phyloP scores from a whole-genome alignment of 2,329 filamentous ascomycete genomes.

The Curvularia spicifera region DNA sequence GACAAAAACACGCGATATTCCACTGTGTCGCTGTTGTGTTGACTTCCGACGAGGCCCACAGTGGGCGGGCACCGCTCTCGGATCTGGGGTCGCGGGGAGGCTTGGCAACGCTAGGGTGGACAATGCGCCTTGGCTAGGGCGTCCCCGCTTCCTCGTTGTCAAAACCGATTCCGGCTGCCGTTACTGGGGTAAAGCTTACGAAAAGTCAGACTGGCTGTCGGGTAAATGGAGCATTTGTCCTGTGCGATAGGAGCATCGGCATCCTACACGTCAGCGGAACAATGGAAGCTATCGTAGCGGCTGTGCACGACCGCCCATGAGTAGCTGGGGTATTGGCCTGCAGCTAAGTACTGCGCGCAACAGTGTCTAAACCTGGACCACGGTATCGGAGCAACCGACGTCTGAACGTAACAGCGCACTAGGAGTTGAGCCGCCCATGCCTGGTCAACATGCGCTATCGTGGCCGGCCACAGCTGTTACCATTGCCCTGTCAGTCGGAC shows the following conservation, averaged over 20 bases:
- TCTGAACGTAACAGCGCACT: slow-evolving; percentile 2
- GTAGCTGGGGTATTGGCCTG: slow-evolving; percentile 4
- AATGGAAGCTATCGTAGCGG: slow-evolving; percentile 20
- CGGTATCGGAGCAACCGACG: slow-evolving; percentile 5
- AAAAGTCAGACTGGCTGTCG: slow-evolving; percentile 29
- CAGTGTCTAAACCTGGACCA: slow-evolving; percentile 12
- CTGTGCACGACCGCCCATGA: slow-evolving; percentile 3
- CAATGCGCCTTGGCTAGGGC: slow-evolving; percentile 8
- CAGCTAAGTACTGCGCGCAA: slow-evolving; percentile 8
- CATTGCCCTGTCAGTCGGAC: slow-evolving; percentile 5
- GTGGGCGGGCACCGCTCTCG: slow-evolving; percentile 5
- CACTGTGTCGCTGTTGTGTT: background rate
- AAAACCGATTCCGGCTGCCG: slow-evolving; percentile 19
- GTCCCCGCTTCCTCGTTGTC: slow-evolving; percentile 9
- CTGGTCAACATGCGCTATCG: slow-evolving; percentile 6
- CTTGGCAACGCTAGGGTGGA: slow-evolving; percentile 19
- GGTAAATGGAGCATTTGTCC: slow-evolving; percentile 40
- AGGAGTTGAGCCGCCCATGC: slow-evolving; percentile 1
- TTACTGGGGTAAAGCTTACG: slow-evolving; percentile 27
- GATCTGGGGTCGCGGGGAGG: slow-evolving; percentile 15
- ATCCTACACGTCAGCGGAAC: slow-evolving; percentile 19
- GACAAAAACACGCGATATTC: background rate
- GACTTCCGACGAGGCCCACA: background rate
- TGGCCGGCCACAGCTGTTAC: background rate
- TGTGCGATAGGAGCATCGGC: slow-evolving; percentile 24